Evolutionary conservation across 2,329 filamentous ascomycete species (phyloP).

Genomic region (Tolypocladium endophyticum): DNA sequence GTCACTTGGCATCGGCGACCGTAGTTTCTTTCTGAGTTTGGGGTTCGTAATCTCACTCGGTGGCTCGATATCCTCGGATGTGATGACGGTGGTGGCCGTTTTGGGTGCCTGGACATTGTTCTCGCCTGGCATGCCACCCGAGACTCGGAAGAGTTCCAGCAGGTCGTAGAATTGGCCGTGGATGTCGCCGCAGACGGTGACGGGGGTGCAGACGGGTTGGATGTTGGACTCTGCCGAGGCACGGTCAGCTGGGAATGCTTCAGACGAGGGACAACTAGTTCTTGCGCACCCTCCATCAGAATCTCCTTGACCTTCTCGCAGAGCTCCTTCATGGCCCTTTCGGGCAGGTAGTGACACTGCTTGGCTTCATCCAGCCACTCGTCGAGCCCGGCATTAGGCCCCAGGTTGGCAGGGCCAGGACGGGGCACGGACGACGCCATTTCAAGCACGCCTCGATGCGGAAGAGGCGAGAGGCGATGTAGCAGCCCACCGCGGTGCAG

Average conservation of each 20-base stretch:
- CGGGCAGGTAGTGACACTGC: constrained; percentile 92
- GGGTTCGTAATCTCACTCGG: constrained; percentile 82
- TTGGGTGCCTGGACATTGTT: constrained; percentile 57
- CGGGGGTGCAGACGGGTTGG: constrained; percentile 91
- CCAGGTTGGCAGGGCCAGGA: constrained; percentile 80
- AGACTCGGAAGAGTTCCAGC: constrained; percentile 90
- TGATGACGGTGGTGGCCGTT: constrained; percentile 65
- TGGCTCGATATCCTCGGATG: constrained; percentile 83
- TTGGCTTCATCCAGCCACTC: constrained; percentile 97
- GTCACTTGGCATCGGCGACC: constrained; percentile 24
- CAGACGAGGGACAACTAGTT: not conserved
- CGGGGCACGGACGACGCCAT: constrained; percentile 57
- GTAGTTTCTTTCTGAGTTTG: constrained; percentile 78
- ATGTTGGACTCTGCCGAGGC: constrained; percentile 77
- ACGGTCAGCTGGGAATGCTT: not conserved
- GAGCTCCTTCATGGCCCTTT: constrained; percentile 94
- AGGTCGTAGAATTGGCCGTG: constrained; percentile 99
- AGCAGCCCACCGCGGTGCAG: constrained; percentile 10
- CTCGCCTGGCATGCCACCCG: constrained; percentile 91
- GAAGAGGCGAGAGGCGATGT: constrained; percentile 9
- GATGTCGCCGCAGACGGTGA: constrained; percentile 96
- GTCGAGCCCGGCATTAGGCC: constrained; percentile 74
- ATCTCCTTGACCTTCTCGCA: constrained; percentile 99
- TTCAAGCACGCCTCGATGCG: constrained; percentile 14
- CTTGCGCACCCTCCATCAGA: constrained; percentile 80